These are phyloP conservation scores for Eucalyptus albens DNA, from an alignment of 345 rosid species.

Conservation along the genomic window DNA sequence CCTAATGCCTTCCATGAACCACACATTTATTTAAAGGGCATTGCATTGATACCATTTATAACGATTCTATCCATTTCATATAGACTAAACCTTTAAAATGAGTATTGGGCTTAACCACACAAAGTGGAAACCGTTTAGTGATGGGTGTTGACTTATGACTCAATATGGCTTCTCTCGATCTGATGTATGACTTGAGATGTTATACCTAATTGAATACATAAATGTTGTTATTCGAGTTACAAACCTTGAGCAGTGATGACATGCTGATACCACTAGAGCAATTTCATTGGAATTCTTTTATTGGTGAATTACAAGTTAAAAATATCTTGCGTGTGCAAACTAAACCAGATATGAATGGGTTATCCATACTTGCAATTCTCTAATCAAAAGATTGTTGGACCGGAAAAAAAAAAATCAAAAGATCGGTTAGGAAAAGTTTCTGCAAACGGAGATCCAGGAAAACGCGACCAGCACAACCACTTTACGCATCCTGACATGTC, in stretches of 20 bases:
- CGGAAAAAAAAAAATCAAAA: not conserved
- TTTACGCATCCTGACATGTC: not conserved
- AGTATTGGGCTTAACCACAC: not conserved
- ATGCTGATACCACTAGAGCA: not conserved
- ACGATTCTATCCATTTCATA: not conserved
- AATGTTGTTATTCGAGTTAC: not conserved
- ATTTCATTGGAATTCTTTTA: not conserved
- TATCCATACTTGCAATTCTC: not conserved
- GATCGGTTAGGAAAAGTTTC: not conserved
- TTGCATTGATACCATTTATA: not conserved
- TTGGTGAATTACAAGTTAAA: not conserved
- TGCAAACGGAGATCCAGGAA: not conserved
- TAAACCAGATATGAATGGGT: not conserved
- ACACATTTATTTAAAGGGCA: not conserved
- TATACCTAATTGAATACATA: not conserved
- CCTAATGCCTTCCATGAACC: not conserved
- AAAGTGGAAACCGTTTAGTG: not conserved
- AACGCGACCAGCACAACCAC: not conserved
- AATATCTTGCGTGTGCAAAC: not conserved
- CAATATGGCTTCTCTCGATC: not conserved
- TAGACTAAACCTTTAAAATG: not conserved
- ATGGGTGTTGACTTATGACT: not conserved
- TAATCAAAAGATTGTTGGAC: not conserved
- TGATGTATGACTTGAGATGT: not conserved
- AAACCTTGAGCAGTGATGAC: not conserved